These are phyloP conservation scores for Phytophthora boehmeriae DNA, from an alignment of 352 stramenopile genomes.

Conservation along the genomic window DNA sequence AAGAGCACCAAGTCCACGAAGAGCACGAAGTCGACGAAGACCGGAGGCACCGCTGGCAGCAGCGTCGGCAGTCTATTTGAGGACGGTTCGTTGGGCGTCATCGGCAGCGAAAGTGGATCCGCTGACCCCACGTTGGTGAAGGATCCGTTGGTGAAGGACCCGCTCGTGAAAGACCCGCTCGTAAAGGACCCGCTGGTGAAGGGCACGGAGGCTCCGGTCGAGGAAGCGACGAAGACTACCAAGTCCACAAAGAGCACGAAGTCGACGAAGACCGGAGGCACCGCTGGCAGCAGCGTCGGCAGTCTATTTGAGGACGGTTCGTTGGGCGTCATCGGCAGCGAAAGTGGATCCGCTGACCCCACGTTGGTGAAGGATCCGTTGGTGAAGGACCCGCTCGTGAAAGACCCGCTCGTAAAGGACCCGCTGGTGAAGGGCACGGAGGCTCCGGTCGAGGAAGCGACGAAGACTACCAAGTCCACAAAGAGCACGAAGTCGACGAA, in stretches of 20 bases:
- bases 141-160: conserved; percentile 5
- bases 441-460: background rate
- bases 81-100: conserved; percentile 2
- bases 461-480: conserved; percentile 8
- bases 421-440: background rate
- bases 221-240: conserved; percentile 2
- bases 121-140: conserved; percentile 9
- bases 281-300: background rate
- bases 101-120: conserved; percentile 2
- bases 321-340: background rate
- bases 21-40: conserved; percentile 11
- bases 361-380: background rate
- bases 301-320: conserved; percentile 13
- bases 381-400: background rate
- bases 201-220: conserved; percentile 1
- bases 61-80: conserved; percentile 12
- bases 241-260: conserved; percentile 7
- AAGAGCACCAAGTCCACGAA: conserved; percentile 17
- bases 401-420: background rate
- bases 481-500: conserved; percentile 5
- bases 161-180: too few relatives aligned
- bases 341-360: conserved; percentile 2
- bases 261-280: background rate
- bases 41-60: background rate
- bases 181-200: conserved; percentile 11